Conservation (phyloP, 768 basidiomycete genomes). For the Porpolomopsis calyptriformis region DNA sequence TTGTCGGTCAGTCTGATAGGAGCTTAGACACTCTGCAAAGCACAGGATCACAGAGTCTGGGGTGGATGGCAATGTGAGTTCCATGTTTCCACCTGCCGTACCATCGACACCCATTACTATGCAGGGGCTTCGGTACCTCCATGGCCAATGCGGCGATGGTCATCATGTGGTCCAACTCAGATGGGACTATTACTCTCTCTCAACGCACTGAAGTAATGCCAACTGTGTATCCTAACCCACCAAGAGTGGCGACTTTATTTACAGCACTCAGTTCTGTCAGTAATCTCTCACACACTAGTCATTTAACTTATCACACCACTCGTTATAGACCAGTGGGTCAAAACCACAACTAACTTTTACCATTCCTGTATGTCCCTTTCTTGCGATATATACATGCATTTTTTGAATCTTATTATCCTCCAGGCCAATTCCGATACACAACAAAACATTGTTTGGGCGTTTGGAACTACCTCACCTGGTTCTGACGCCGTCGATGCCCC, state of each 20-base stretch:
- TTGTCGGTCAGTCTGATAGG: no score
- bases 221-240: slow-evolving; percentile 40
- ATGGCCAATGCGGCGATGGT: slow-evolving; percentile 60
- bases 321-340: slow-evolving; percentile 28
- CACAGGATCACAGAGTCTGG: slow-evolving; percentile 26
- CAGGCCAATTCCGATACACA: slow-evolving; percentile 33
- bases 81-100: not conserved
- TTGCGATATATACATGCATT: not conserved
- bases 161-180: slow-evolving; percentile 59
- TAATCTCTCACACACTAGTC: not conserved
- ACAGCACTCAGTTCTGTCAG: slow-evolving; percentile 30
- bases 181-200: slow-evolving; percentile 53
- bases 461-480: slow-evolving; percentile 36
- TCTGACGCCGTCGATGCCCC: slow-evolving; percentile 33
- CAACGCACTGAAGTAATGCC: slow-evolving; percentile 55
- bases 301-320: slow-evolving; percentile 5
- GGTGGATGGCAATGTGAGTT: slow-evolving; percentile 54
- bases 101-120: not conserved
- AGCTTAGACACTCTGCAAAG: slow-evolving; percentile 45
- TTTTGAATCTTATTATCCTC: not conserved
- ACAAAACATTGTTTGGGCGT: slow-evolving; percentile 51
- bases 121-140: slow-evolving; percentile 46
- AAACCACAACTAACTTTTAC: slow-evolving; percentile 40
- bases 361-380: slow-evolving; percentile 31
- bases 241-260: slow-evolving; percentile 36